Evolutionary conservation across 2,329 filamentous ascomycete genomes (phyloP).

Genomic region (Periconia sp.): DNA sequence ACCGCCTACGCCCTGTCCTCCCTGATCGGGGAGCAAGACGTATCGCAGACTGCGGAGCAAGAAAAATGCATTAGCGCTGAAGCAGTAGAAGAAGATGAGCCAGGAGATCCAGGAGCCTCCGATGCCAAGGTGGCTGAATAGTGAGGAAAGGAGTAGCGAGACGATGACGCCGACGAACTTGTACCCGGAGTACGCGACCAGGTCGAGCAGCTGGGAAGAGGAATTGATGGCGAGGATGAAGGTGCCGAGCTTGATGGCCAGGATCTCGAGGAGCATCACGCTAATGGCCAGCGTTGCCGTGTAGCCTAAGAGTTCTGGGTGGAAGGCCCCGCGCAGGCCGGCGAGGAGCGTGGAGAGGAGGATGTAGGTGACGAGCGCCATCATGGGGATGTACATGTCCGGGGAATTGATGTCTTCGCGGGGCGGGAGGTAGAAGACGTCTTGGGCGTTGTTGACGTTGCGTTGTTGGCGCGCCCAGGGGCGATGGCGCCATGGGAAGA

Average conservation of each 20-base stretch:
- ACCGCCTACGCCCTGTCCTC: constrained; percentile 23
- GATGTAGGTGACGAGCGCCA: constrained; percentile 97
- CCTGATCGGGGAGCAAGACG: constrained; percentile 79
- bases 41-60: constrained; percentile 94
- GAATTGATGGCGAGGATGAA: constrained; percentile 94
- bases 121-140: constrained; percentile 64
- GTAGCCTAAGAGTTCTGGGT: constrained; percentile 88
- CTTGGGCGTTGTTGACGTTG: constrained; percentile 57
- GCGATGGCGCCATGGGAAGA: constrained; percentile 97
- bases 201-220: constrained; percentile 87
- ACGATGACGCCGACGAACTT: constrained; percentile 98
- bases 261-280: constrained; percentile 83
- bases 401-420: constrained; percentile 96
- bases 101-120: constrained; percentile 88
- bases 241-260: constrained; percentile 87
- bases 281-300: constrained; percentile 83
- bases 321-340: constrained; percentile 85
- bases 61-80: constrained; percentile 92
- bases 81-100: constrained; percentile 88
- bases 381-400: constrained; percentile 98
- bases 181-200: constrained; percentile 96
- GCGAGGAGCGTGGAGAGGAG: constrained; percentile 88
- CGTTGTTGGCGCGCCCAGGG: constrained; percentile 93
- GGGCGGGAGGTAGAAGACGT: constrained; percentile 80
- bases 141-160: constrained; percentile 76